Base-by-base conservation (phyloP, 257 asterid species). In the Solanum pimpinellifolium region DNA sequence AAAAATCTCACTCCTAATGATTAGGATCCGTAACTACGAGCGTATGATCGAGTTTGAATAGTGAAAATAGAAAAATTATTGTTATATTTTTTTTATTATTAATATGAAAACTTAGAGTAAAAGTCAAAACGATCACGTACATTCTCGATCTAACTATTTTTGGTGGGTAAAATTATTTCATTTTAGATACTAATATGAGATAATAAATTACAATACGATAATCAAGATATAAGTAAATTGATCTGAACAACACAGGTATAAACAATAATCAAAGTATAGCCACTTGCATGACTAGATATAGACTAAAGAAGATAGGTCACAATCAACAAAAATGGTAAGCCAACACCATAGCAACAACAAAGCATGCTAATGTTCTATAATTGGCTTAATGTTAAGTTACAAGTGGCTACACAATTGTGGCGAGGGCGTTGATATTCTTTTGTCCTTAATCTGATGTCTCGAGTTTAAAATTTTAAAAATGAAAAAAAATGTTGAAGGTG, bases 321-420 rank as follows among this genome's bases (percentile, higher is more conserved):
- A 49, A 29, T 80, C 85, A 49, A 42, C 16, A 47, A 1, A 80
- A 80, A 29, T 80, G 27, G 68, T 5, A 1, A 29, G 68, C 84
- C 84, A 80, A 46, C 27, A 46, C 15, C 42, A 78, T 46, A 5
- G 6, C 84, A 46, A 47, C 80, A 87, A 39, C 31, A 29, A 75
- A 10, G 5, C 41, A 87, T 66, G 49, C 80, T 39, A 4, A 20
- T 85, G 83, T 87, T 90, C 72, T 65, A 87, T 44, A 29, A 18
- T 80, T 47, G 68, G 85, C 44, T 65, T 76, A 41, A 12, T 31
- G 68, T 49, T 9, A 68, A 16, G 33, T 3, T 52, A 88, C 91
- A 91, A 90, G 94, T 90, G 91, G 91, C 86, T 46, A 47, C 52
- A 59, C 6, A 15, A 14, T 14, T 1, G 1, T 25, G 5, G 33